Percentiles rank a stretch among this genome's conserved stretches.
Conservation (phyloP, 441 rosid genomes). For the Macaranga tanarius region DNA sequence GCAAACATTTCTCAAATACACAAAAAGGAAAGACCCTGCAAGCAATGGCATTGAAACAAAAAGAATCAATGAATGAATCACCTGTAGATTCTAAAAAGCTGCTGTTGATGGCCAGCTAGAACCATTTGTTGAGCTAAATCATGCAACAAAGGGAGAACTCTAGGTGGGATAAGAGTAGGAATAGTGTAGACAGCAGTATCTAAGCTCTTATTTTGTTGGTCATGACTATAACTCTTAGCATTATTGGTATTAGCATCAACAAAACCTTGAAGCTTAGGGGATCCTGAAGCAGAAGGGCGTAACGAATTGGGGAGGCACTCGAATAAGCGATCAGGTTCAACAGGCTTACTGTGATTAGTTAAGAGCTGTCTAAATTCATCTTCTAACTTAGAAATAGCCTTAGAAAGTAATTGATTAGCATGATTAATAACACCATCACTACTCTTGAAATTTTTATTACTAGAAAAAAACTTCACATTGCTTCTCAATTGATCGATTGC, state of each 20-base stretch:
- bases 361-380: constrained; percentile 84
- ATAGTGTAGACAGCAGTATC: constrained; percentile 69
- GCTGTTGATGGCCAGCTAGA: constrained; percentile 93
- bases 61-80: constrained; percentile 16
- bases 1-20: no score
- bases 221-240: constrained; percentile 39
- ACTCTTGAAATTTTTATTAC: constrained; percentile 55
- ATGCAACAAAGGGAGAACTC: constrained; percentile 82
- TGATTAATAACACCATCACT: constrained; percentile 64
- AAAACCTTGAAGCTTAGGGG: constrained; percentile 44
- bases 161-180: constrained; percentile 80
- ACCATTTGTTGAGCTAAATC: constrained; percentile 90
- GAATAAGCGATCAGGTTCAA: constrained; percentile 85
- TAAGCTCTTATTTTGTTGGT: constrained; percentile 45
- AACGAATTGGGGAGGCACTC: constrained; percentile 84
- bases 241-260: not conserved
- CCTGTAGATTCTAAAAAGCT: constrained; percentile 78
- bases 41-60: not conserved
- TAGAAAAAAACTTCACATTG: constrained; percentile 63
- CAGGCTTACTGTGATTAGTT: constrained; percentile 87
- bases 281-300: constrained; percentile 63
- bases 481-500: constrained; percentile 84
- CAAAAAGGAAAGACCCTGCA: not conserved
- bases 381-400: constrained; percentile 82
- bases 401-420: constrained; percentile 66